A percentile compares a stretch with the other conserved stretches of the same genome.
Evolutionary conservation across 2,329 filamentous ascomycete species (phyloP).

Genomic region (Aspergillus transmontanensis): DNA sequence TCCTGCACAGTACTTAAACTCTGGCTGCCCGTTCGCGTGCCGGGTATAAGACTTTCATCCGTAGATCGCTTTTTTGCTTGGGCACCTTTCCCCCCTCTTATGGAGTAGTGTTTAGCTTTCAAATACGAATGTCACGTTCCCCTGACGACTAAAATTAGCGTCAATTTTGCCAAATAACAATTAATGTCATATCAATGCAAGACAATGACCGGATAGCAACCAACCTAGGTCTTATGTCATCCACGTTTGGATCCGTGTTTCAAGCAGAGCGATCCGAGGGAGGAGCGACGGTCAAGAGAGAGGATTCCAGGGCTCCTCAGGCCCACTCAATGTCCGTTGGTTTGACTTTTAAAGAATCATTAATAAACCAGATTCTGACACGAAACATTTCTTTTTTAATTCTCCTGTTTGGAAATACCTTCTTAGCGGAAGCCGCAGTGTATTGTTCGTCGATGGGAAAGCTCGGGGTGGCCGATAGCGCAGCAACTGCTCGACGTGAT

Average conservation of each 20-base stretch:
- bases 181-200: neutral
- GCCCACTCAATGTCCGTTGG: conserved; percentile 17
- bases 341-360: conserved; percentile 8
- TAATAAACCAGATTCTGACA: conserved; percentile 4
- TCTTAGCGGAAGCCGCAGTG: neutral
- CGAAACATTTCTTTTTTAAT: conserved; percentile 2
- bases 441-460: neutral
- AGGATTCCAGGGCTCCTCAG: conserved; percentile 15
- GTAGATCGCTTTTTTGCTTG: conserved; percentile 15
- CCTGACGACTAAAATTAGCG: conserved; percentile 8
- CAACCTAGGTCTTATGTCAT: conserved; percentile 17
- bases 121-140: conserved; percentile 1
- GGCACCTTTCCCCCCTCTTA: neutral
- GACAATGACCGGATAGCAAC: conserved; percentile 10
- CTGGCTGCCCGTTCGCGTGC: conserved; percentile 10
- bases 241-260: conserved; percentile 17
- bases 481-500: neutral
- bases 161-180: neutral
- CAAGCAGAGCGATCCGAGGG: conserved; percentile 19
- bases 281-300: conserved; percentile 11
- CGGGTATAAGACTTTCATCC: conserved; percentile 14
- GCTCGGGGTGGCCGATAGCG: neutral
- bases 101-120: neutral
- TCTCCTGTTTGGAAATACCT: conserved; percentile 3
- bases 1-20: conserved; percentile 14